Conservation (phyloP, 345 rosid genomes). For the Sonneratia alba region DNA sequence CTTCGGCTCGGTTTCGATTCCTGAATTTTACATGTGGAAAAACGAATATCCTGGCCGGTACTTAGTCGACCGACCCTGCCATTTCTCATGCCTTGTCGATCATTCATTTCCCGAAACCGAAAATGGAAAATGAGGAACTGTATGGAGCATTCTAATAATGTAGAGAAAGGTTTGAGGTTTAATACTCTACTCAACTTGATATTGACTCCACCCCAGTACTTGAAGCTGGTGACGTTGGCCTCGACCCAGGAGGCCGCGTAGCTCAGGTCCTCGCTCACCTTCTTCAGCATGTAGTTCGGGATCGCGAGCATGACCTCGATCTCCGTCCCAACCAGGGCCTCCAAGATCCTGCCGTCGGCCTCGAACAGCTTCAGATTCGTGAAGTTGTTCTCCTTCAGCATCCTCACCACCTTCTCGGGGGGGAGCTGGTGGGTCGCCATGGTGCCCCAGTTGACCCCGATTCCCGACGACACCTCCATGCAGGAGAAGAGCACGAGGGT, state of each 20-base stretch:
- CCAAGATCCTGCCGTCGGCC: conserved; percentile 51
- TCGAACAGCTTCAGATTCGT: conserved; percentile 71
- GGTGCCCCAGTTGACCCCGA: conserved; percentile 80
- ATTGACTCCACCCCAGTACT: conserved; percentile 44
- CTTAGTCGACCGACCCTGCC: too few relatives aligned
- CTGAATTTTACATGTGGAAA: too few relatives aligned
- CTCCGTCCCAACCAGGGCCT: conserved; percentile 44
- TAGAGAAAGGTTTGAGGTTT: background rate
- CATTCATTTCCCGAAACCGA: too few relatives aligned
- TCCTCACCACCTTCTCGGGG: conserved; percentile 52
- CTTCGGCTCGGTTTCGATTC: too few relatives aligned
- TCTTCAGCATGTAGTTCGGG: conserved; percentile 58
- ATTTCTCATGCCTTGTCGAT: too few relatives aligned
- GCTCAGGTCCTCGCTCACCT: conserved; percentile 34
- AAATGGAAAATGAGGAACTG: too few relatives aligned
- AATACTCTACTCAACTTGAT: conserved; percentile 35
- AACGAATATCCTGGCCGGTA: too few relatives aligned
- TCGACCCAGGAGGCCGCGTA: conserved; percentile 69
- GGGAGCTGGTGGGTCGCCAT: conserved; percentile 57
- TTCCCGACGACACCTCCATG: conserved; percentile 1
- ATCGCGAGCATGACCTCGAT: conserved; percentile 83
- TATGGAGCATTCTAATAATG: background rate
- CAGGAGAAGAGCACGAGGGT: background rate
- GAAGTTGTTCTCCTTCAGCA: conserved; percentile 50
- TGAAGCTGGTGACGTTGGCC: conserved; percentile 55